Base-by-base conservation (phyloP, 208 protist species). In the Lotmaria passim region DNA sequence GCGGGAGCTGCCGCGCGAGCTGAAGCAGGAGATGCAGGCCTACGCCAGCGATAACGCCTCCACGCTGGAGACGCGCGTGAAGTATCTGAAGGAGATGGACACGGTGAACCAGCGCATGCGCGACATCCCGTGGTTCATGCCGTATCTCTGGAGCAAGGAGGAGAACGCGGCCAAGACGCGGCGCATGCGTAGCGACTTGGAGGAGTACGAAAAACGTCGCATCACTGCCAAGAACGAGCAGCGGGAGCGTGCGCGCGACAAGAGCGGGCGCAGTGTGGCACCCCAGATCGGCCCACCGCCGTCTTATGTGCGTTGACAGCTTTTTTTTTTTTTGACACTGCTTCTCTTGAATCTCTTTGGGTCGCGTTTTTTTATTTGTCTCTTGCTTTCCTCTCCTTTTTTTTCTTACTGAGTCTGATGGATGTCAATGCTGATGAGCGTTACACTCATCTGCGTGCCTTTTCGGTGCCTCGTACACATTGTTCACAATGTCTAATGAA, bases 101-200 rank as follows among this genome's bases (percentile, higher is more conserved):
- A 93, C 93, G 33, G 83, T 95, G 52, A 93, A 97, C 33, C 90
- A 94, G 73, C 87, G 89, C 43, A 94, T 97, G 88, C 90, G 90
- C 44, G 75, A 86, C 53, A 91, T 95, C 44, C 93, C 93, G 56
- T 97, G 93, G 90, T 97, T 95, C 72, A 97, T 97, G 93, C 93
- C 93, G 31, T 97, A 97, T 70, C 70, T 97, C 33, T 97, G 93
- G 90, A 90, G 76, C 63, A 97, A 97, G 75, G 93, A 97, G 51
- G 89, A 94, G 46, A 93, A 93, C 74, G 88, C 88, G 0, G 62
- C 17, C n/a, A 67, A 83, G 57, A 83, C 84, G 44, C 85, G 83
- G 26, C 72, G 67, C 8, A 92, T 96, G 87, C 81, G 82, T 56
- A 84, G 78, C 52, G 89, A 96, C 57, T 41, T 94, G 26, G 82